phyloP scores from a whole-genome alignment of 495 filamentous ascomycete genomes.

The Opeltia flavorubescens region DNA sequence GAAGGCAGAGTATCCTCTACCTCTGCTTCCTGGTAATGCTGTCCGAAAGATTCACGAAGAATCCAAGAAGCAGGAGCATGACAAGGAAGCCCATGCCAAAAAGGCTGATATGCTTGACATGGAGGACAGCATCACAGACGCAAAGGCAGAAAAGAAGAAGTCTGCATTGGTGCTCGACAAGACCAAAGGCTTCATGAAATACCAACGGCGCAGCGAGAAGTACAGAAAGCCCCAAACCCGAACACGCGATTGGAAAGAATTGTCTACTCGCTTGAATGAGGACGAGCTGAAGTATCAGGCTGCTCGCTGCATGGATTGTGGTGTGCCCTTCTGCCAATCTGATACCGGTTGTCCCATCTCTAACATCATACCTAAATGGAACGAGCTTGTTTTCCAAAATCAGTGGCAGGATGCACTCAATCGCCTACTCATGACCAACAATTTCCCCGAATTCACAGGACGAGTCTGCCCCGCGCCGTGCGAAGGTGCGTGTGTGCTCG shows the following conservation, averaged over 20 bases:
- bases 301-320: conserved; percentile 98
- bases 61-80: conserved; percentile 47
- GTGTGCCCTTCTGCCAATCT: conserved; percentile 98
- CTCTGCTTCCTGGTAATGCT: conserved; percentile 43
- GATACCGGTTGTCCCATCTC: conserved; percentile 96
- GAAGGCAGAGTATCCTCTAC: conserved; percentile 68
- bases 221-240: conserved; percentile 80
- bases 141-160: conserved; percentile 84
- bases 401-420: conserved; percentile 95
- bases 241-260: conserved; percentile 88
- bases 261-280: conserved; percentile 78
- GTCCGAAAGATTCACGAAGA: conserved; percentile 33
- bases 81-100: conserved; percentile 44
- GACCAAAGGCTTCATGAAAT: conserved; percentile 98
- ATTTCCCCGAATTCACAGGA: conserved; percentile 98
- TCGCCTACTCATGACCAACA: conserved; percentile 95
- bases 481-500: conserved; percentile 92
- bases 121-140: conserved; percentile 82
- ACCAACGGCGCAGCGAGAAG: conserved; percentile 85
- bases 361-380: conserved; percentile 99
- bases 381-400: conserved; percentile 82
- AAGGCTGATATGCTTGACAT: conserved; percentile 82
- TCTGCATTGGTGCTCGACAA: conserved; percentile 90
- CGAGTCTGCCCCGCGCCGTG: conserved; percentile 97
- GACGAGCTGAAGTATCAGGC: conserved; percentile 99